Base-by-base conservation (phyloP, 2,329 filamentous ascomycete species). In the Penicillium digitatum region DNA sequence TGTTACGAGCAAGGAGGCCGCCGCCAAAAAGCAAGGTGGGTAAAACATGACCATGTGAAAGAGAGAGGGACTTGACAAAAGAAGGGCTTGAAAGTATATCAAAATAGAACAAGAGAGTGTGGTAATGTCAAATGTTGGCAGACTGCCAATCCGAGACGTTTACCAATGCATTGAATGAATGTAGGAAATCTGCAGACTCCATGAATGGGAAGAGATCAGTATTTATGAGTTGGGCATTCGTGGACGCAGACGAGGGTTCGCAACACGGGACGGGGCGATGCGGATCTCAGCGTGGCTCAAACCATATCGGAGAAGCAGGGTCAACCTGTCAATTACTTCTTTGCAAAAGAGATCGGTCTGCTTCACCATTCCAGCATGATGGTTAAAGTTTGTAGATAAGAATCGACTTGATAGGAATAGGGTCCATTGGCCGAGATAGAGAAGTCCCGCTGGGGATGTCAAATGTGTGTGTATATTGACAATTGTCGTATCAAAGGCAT, bases 21-120 rank as follows among this genome's bases (percentile, higher is more conserved):
- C 62, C 45, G 66, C 69, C 43, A 72, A 40, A n/a, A 60, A 50
- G 52, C 66, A 70, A 31, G 55, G 39, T 10, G 56, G 44, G 32
- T 53, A 53, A 44, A 56, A 61, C 59, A 63, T 63, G 48, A 54
- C 58, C 61, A 37, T 45, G 31, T 48, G 18, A 52, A 37, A 24
- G 10, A 52, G 38, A 54, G 35, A 56, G 45, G 24, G 44, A 40
- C 16, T 46, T 43, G 34, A 27, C 39, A 46, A 50, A 31, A 20
- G 37, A 42, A 34, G 22, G 22, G 35, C n/a, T 29, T 44, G 20
- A 6, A 26, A 34, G 16, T 55, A 27, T 52, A 44, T 10, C 5
- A 43, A 44, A 18, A 46, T 14, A 32, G 47, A n/a, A 20, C 24
- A 45, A 45, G 27, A 40, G 38, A 51, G 47, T 37, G 27, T 49